Base-by-base conservation (phyloP, 306 rosid species). In the Medicago arabica region DNA sequence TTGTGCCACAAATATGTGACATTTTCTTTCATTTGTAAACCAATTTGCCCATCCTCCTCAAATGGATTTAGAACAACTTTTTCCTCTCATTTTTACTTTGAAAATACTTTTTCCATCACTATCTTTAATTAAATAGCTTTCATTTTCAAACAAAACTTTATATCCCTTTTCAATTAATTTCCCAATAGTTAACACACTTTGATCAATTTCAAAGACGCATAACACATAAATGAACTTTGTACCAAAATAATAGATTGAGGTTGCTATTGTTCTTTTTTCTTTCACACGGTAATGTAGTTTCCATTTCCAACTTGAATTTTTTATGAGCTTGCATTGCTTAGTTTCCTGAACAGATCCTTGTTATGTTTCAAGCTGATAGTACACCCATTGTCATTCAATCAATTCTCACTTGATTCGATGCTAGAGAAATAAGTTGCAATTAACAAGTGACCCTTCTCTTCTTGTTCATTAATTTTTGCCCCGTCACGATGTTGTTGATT, bases 181-280 rank as follows among this genome's bases (percentile, higher is more conserved):
- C 31, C 31, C 31, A 28, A 28, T 28, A 28, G 31, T 3, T 28
- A 28, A 28, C 31, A 28, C 31, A 28, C 31, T 54, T 18, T 17
- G 60, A 54, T 54, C 25, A 54, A 18, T 54, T 54, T 54, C 60
- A 54, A 10, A 12, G 11, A 18, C 28, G 8, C 17, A 18, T 5
- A 54, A 17, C 13, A 8, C 60, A 54, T 54, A 54, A 54, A 54
- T 54, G 60, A 54, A 54, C 25, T 54, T 54, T 54, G 60, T 54
- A 54, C 28, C 13, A 2, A 1, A 28, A 28, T 23, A 54, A 54
- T 7, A 54, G 1, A 5, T 9, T 54, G 25, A 8, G 10, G 8
- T 17, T 54, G 60, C 28, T 19, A 54, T 54, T 16, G 28, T 53
- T 53, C 59, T 28, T 17, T 53, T 53, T 53, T 23, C 59, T 17